Evolutionary conservation across 1,139 yeast species (phyloP).

Genomic region (Zygosaccharomyces pseudobailii): DNA sequence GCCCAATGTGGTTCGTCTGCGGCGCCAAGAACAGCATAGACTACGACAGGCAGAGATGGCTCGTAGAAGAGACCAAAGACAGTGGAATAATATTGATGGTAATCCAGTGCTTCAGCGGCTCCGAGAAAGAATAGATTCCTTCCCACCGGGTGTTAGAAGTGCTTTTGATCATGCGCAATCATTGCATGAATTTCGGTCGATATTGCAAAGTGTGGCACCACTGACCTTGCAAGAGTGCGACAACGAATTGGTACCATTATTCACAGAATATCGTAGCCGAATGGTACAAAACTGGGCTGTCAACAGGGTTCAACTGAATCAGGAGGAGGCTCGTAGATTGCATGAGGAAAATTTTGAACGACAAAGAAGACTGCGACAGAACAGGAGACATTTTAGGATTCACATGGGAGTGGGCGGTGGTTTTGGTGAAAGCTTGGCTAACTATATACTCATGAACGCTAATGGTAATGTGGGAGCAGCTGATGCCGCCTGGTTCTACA

Average conservation of each 20-base stretch:
- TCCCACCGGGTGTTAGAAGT: conserved; percentile 21
- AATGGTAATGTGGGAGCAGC: conserved; percentile 1
- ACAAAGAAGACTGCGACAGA: conserved; percentile 6
- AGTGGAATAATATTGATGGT: conserved; percentile 6
- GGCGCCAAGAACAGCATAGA: conserved; percentile 12
- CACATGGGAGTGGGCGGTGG: conserved; percentile 11
- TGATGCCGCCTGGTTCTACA: conserved; percentile 2
- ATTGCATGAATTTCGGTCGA: conserved; percentile 22
- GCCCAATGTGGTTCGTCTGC: conserved; percentile 8
- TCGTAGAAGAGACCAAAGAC: conserved; percentile 11
- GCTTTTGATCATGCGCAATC: conserved; percentile 26
- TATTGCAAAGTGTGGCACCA: conserved; percentile 20
- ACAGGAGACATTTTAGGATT: conserved; percentile 7
- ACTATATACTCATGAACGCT: conserved; percentile 5
- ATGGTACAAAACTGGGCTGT: conserved; percentile 21
- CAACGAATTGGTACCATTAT: conserved; percentile 20
- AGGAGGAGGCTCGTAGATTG: conserved; percentile 6
- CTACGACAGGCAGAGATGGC: conserved; percentile 9
- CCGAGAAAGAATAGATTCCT: conserved; percentile 14
- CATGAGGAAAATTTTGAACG: conserved; percentile 1
- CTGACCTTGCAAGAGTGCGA: conserved; percentile 18
- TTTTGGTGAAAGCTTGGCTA: conserved; percentile 11
- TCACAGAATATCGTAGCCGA: conserved; percentile 22
- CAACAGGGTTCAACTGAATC: conserved; percentile 11
- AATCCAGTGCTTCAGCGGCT: conserved; percentile 13